Evolutionary conservation across 306 rosid genomes (phyloP).

Genomic region (Acacia acuminata): DNA sequence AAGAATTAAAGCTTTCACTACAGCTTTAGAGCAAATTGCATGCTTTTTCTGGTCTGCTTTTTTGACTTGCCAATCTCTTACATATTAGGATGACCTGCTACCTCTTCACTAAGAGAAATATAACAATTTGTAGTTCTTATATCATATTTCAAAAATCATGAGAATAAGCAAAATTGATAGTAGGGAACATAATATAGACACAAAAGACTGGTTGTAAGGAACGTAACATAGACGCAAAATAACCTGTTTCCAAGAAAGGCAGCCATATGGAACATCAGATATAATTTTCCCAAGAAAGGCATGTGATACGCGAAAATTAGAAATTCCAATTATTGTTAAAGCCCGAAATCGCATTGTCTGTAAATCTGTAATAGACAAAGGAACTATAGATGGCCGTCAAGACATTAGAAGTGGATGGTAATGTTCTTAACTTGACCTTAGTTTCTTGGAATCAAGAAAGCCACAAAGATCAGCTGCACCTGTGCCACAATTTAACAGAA

Average conservation of each 20-base stretch:
- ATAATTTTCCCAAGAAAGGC: neutral
- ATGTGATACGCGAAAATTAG: neutral
- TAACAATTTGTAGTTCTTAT: neutral
- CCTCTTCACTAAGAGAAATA: neutral
- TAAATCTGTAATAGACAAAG: neutral
- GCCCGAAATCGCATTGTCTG: neutral
- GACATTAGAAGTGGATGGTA: slow-evolving; percentile 8
- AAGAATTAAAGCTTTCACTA: neutral
- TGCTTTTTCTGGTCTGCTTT: neutral
- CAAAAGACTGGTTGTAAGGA: neutral
- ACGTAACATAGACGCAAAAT: neutral
- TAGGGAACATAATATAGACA: neutral
- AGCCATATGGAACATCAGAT: neutral
- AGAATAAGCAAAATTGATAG: neutral
- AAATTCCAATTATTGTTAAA: neutral
- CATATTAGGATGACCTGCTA: neutral
- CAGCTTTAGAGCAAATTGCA: neutral
- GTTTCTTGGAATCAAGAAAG: slow-evolving; percentile 70
- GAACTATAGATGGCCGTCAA: neutral
- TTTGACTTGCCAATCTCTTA: neutral
- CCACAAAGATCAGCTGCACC: slow-evolving; percentile 89
- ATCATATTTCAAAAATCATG: neutral
- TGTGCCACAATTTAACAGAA: slow-evolving; percentile 38
- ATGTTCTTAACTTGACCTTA: slow-evolving; percentile 55
- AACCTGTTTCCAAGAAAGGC: neutral